These are phyloP conservation scores for Amanita molliuscula DNA, from an alignment of 768 basidiomycete species.

Conservation along the genomic window DNA sequence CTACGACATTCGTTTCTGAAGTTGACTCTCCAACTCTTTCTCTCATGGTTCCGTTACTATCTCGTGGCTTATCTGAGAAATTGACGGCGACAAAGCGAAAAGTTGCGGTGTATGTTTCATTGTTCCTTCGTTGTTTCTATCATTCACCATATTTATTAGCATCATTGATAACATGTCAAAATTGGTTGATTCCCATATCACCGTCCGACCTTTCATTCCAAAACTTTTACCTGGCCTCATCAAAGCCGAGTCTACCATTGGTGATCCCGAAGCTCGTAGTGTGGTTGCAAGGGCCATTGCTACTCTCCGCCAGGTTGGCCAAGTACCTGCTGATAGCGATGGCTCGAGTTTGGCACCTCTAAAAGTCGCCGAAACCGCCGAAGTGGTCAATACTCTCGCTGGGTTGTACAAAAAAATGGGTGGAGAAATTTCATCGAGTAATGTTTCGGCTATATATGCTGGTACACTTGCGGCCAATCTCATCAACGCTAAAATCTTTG, in stretches of 20 bases:
- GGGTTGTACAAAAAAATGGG: constrained; percentile 82
- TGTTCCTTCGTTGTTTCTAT: constrained; percentile 9
- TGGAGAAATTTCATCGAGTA: constrained; percentile 42
- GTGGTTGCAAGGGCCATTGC: constrained; percentile 87
- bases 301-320: constrained; percentile 91
- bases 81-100: constrained; percentile 94
- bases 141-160: constrained; percentile 25
- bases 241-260: constrained; percentile 91
- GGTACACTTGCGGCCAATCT: constrained; percentile 77
- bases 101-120: constrained; percentile 78
- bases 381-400: constrained; percentile 56
- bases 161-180: constrained; percentile 99
- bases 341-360: constrained; percentile 87
- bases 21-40: constrained; percentile 96
- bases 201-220: constrained; percentile 94
- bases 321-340: constrained; percentile 75
- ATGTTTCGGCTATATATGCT: constrained; percentile 57
- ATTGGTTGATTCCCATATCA: constrained; percentile 89
- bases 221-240: constrained; percentile 91
- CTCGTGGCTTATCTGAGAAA: constrained; percentile 92
- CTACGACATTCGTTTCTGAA: constrained; percentile 99
- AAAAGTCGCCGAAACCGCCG: constrained; percentile 62
- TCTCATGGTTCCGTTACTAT: constrained; percentile 92
- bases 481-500: constrained; percentile 87
- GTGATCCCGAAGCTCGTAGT: constrained; percentile 95